A percentile compares a stretch with the other conserved stretches of the same genome.
Evolutionary conservation across 129 eudicot genomes (phyloP).

Genomic region (Heracleum sosnowskyi): DNA sequence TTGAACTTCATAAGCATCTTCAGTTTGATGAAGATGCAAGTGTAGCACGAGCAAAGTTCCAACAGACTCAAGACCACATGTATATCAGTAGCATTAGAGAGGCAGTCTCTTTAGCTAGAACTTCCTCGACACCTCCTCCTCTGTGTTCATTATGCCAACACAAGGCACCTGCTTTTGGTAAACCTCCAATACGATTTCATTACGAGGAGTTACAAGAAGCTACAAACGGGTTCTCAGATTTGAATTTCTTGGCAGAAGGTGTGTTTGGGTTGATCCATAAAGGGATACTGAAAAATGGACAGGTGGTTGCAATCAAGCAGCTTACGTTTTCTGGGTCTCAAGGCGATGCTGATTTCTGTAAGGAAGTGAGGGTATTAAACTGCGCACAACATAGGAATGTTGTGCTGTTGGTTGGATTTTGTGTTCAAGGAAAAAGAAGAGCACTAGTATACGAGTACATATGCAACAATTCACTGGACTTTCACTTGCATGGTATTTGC

Average conservation of each 20-base stretch:
- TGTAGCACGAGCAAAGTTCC: neutral
- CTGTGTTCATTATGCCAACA: constrained; percentile 73
- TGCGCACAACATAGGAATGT: constrained; percentile 97
- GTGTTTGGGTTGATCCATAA: constrained; percentile 63
- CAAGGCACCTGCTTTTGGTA: constrained; percentile 82
- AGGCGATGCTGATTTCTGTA: constrained; percentile 83
- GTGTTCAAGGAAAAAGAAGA: constrained; percentile 55
- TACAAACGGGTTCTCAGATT: constrained; percentile 59
- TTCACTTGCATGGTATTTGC: constrained; percentile 69
- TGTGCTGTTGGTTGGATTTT: constrained; percentile 83
- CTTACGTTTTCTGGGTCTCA: constrained; percentile 51
- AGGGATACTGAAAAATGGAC: constrained; percentile 71
- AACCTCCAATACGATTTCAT: constrained; percentile 60
- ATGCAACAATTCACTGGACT: constrained; percentile 82
- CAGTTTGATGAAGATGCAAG: constrained; percentile 13
- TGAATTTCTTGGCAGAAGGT: constrained; percentile 70
- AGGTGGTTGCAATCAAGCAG: constrained; percentile 75
- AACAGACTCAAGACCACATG: constrained; percentile 20
- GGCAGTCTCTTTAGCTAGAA: constrained; percentile 57
- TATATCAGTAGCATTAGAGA: constrained; percentile 55
- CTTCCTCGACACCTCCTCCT: constrained; percentile 78
- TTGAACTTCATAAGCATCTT: constrained; percentile 10
- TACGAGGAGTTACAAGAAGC: constrained; percentile 72
- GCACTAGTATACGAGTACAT: constrained; percentile 77
- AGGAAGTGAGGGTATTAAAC: constrained; percentile 72